Evolutionary conservation across 495 filamentous ascomycete genomes (phyloP), one percentile per base, ranked within the genome.

Genomic region (Pseudomonodictys pantanalensis): DNA sequence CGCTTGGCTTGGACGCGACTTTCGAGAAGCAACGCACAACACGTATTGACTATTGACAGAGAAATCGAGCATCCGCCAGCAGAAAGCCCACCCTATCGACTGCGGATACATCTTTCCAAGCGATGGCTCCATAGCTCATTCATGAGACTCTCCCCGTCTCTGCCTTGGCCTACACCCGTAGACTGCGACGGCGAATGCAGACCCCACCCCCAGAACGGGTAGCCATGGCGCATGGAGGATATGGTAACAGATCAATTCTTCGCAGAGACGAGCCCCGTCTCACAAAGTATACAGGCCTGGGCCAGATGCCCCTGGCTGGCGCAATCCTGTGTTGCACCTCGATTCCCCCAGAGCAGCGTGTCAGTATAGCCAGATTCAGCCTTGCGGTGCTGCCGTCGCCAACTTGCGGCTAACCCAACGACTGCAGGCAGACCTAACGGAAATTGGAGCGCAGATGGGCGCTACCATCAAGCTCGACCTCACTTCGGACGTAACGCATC

Each of bases 401-500:
- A 12, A n/a, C 4, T 28, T 10, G 25, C 49, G 39, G 38, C 11
- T 45, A 45, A 51, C 53, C 29, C n/a, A 6, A 35, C 18, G 35
- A 8, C 35, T 56, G 69, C 26, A 96, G 92, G 81, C 83, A 41
- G 79, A 85, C 53, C 77, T 97, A 35, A 83, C 83, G 15, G 70
- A 76, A 28, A 82, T 87, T 59, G 89, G 87, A 10, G 71, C 76
- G 65, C 82, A 95, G 64, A 92, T 98, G 81, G 93, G 93, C 58
- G 93, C 92, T 28, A 74, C 79, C 56, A 87, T 92, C 76, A 86
- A 87, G 56, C 84, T 88, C 68, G 90, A 97, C 71, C 85, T 98
- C n/a, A 97, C 93, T 29, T 88, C 88, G 43, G 90, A 97, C 70
- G 91, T 95, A 57, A 98, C 93, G 2, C 93, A 98, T 75, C 81